Evolutionary conservation across 176 grass and related monocot species (phyloP), one percentile per base, ranked within the genome.

Genomic region (Oryza coarctata): DNA sequence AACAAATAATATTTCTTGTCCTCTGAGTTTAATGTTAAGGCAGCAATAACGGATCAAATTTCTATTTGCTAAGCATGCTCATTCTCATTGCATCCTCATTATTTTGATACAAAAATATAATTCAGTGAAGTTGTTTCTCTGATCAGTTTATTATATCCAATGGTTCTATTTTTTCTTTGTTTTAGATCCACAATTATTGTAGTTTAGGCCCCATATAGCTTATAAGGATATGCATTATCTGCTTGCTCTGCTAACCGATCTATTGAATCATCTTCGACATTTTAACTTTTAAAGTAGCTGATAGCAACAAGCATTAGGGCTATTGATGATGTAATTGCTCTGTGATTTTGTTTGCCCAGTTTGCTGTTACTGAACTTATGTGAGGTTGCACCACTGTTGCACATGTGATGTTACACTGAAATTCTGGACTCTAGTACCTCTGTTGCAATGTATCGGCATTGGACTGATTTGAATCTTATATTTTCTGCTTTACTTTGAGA

Each of bases 141-240:
- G 67, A 2, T 1, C 22, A 28, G n/a, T n/a, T 28, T 62, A 22
- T 62, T 31, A 20, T 83, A 7, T 34, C 66, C 38, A 33, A 11
- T n/a, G 18, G 29, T 4, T 86, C 8, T 79, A 38, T 78, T 79
- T 63, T 26, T 50, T 79, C 64, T n/a, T 65, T 64, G 34, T 36
- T 0, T 52, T 12, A 57, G 12, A 36, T 58, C 12, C 9, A 63
- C 32, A 43, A 23, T 27, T 25, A 70, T 27, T 0, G 3, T 27
- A 29, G 27, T 70, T 66, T 80, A 74, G 23, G 67, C 8, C 44
- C 18, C 39, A 52, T 72, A 64, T 63, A 22, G 27, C 31, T 57
- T 74, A 14, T 8, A 18, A 5, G 60, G 18, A 57, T 65, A 55
- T 22, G 17, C 34, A 41, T 3, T 3, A 55, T 74, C 22, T 67